Evolutionary conservation across 179 eudicot genomes (phyloP).

Genomic region (Carnegiea gigantea): DNA sequence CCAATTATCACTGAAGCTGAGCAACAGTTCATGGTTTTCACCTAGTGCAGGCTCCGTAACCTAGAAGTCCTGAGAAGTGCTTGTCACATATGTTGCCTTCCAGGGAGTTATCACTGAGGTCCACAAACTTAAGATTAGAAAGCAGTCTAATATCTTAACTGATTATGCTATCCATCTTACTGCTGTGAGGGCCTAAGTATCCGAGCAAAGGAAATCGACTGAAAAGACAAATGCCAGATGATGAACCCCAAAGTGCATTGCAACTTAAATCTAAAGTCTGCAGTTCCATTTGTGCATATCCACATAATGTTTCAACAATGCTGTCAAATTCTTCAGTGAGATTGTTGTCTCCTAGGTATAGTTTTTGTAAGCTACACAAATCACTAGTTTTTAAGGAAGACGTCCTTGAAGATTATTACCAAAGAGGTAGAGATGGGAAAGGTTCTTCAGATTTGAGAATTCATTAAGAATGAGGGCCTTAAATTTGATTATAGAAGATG

Average conservation of each 20-base stretch:
- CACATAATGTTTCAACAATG: background rate
- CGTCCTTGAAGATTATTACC: conserved; percentile 13
- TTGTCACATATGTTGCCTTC: background rate
- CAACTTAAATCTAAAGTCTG: background rate
- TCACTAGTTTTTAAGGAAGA: background rate
- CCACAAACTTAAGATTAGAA: background rate
- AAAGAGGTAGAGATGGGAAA: conserved; percentile 14
- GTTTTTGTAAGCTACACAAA: conserved; percentile 8
- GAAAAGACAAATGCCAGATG: background rate
- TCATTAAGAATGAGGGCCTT: background rate
- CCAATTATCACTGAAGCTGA: conserved; percentile 22
- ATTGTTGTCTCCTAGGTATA: background rate
- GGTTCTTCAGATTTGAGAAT: background rate
- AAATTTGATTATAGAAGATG: background rate
- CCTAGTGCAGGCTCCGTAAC: background rate
- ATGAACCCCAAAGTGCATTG: background rate
- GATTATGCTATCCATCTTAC: background rate
- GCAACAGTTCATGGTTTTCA: background rate
- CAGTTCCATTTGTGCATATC: background rate
- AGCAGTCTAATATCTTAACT: background rate
- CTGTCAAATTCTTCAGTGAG: background rate
- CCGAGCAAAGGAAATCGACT: background rate
- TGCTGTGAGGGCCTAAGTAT: background rate
- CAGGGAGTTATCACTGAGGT: background rate
- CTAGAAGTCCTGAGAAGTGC: conserved; percentile 22